phyloP scores from a whole-genome alignment of 306 rosid genomes.

The Vicia sativa region DNA sequence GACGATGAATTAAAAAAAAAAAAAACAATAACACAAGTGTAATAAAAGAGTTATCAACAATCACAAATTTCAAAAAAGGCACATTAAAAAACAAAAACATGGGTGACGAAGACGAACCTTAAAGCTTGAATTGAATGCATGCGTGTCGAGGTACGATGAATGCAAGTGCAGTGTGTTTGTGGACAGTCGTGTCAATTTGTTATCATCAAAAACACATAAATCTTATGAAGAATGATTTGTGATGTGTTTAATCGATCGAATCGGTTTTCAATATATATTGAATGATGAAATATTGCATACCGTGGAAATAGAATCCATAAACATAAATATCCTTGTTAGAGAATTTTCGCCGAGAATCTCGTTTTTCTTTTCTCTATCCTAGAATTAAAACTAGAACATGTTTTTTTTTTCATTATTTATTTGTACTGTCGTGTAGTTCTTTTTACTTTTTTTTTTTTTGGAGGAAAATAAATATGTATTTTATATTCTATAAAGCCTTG shows the following conservation, averaged over 20 bases:
- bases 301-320: neutral
- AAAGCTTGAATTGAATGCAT: slow-evolving; percentile 32
- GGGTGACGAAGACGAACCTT: neutral
- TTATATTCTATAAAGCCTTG: too few species aligned
- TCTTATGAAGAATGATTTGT: neutral
- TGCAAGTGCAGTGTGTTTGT: slow-evolving; percentile 15
- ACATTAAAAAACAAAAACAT: neutral
- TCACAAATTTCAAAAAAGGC: neutral
- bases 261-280: neutral
- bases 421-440: too few species aligned
- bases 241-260: neutral
- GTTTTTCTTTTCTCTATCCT: neutral
- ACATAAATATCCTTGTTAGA: neutral
- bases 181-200: slow-evolving; percentile 13
- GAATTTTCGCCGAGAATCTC: slow-evolving; percentile 17
- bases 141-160: slow-evolving; percentile 29
- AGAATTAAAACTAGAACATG: too few species aligned
- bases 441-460: too few species aligned
- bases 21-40: neutral
- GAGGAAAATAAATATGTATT: too few species aligned
- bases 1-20: slow-evolving; percentile 22
- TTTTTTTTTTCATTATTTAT: too few species aligned
- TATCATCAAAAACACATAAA: neutral
- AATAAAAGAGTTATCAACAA: slow-evolving; percentile 5
- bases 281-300: neutral